These are phyloP conservation scores for Boletus tomentosulus DNA, from an alignment of 768 basidiomycete genomes.

Conservation along the genomic window DNA sequence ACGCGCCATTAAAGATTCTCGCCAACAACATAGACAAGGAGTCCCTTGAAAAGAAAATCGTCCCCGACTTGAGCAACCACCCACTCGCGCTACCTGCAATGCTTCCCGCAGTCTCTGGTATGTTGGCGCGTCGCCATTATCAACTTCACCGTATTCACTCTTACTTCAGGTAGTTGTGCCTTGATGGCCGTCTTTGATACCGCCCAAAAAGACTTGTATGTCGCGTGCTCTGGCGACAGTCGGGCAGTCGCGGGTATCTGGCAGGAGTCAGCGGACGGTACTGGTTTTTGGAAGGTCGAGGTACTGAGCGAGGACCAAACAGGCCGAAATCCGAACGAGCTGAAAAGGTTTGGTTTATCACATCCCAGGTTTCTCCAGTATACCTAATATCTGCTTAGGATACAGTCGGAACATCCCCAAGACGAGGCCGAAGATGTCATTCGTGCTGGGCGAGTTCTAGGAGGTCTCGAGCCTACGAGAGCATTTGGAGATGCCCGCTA, in stretches of 20 bases:
- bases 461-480: slow-evolving; percentile 81
- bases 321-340: slow-evolving; percentile 83
- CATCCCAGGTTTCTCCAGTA: background rate
- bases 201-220: slow-evolving; percentile 74
- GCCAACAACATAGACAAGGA: slow-evolving; percentile 52
- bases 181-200: slow-evolving; percentile 87
- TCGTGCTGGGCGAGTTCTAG: slow-evolving; percentile 76
- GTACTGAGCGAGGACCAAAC: slow-evolving; percentile 97
- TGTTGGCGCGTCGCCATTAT: slow-evolving; percentile 10
- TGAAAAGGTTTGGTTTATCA: slow-evolving; percentile 57
- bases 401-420: slow-evolving; percentile 78
- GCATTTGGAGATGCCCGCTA: slow-evolving; percentile 90
- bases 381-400: slow-evolving; percentile 36
- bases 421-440: slow-evolving; percentile 74
- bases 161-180: slow-evolving; percentile 75
- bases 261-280: slow-evolving; percentile 61
- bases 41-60: slow-evolving; percentile 43
- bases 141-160: slow-evolving; percentile 10
- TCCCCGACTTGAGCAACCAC: slow-evolving; percentile 67
- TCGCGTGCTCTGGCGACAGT: slow-evolving; percentile 91
- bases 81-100: slow-evolving; percentile 69
- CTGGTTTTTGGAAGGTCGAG: slow-evolving; percentile 85
- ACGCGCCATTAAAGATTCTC: slow-evolving; percentile 71
- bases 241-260: slow-evolving; percentile 94
- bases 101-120: slow-evolving; percentile 77